Evolutionary conservation across 768 basidiomycete species (phyloP), one percentile per base, ranked within the genome.

Genomic region (Mrakia frigida): DNA sequence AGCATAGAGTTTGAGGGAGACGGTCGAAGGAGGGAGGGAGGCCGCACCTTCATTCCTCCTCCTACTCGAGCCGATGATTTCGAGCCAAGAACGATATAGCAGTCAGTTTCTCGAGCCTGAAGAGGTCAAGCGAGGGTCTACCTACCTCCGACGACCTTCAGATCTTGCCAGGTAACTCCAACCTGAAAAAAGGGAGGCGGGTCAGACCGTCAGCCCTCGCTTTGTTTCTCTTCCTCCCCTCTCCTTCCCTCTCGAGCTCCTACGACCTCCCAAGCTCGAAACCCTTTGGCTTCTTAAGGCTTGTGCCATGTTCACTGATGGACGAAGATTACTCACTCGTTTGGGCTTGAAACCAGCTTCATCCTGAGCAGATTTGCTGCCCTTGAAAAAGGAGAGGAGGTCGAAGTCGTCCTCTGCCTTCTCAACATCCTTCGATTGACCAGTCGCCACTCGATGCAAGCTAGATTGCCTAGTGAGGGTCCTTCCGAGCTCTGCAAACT

Each of bases 311-410:
- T n/a, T n/a, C n/a, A n/a, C n/a, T n/a, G 28, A 35, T 33, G n/a
- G 60, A 39, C 0, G 39, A 50, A 23, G 23, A 4, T 1, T 14
- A 39, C 74, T 31, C 21, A 75, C 74, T 21, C 76, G 79, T 80
- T 85, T 85, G 78, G 79, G 79, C 75, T 83, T 82, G 81, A 85
- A 83, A n/a, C 84, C 84, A 25, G 82, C 80, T 35, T 80, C 78
- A 65, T 84, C 83, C 39, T 78, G 70, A 37, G 78, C 63, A 3
- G 74, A 61, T 13, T 53, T 74, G 33, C 75, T 73, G 61, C 79
- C 77, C 46, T 79, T 75, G 16, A 83, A 78, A 46, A 81, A 82
- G 2, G 79, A 82, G 33, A 83, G 80, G 14, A 85, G 81, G 74
- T 85, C 70, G 70, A 84, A 84, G 56, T 83, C 82, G 23, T 82